Evolutionary conservation across 495 filamentous ascomycete genomes (phyloP).

Genomic region (Penicillium paxilli): DNA sequence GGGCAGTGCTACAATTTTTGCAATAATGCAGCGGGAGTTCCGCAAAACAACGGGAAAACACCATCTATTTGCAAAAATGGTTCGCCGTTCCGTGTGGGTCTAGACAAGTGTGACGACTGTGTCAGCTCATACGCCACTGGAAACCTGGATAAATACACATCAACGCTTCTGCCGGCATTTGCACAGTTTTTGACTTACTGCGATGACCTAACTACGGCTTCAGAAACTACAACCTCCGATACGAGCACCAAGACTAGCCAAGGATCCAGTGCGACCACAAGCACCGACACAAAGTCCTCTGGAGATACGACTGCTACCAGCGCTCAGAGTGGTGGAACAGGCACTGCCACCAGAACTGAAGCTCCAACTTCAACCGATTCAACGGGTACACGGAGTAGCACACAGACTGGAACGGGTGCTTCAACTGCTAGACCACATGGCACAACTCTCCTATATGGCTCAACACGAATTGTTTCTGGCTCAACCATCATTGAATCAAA

Average conservation of each 20-base stretch:
- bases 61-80: background rate
- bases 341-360: background rate
- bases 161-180: background rate
- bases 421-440: background rate
- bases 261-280: background rate
- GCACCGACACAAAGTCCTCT: background rate
- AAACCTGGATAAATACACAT: background rate
- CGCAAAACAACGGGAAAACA: background rate
- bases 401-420: background rate
- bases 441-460: background rate
- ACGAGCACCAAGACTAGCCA: background rate
- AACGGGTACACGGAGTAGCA: background rate
- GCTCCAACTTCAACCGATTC: background rate
- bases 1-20: background rate
- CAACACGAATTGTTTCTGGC: background rate
- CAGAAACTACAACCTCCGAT: background rate
- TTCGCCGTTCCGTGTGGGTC: background rate
- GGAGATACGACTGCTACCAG: background rate
- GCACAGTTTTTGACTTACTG: background rate
- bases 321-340: background rate
- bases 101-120: background rate
- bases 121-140: background rate
- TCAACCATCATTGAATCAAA: background rate
- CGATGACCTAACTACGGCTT: background rate
- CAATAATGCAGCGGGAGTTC: background rate